Percentiles rank a stretch among this genome's conserved stretches.
These are phyloP conservation scores for Chalciporus piperatoides DNA, from an alignment of 1,284 basidiomycete genomes.

Conservation along the genomic window DNA sequence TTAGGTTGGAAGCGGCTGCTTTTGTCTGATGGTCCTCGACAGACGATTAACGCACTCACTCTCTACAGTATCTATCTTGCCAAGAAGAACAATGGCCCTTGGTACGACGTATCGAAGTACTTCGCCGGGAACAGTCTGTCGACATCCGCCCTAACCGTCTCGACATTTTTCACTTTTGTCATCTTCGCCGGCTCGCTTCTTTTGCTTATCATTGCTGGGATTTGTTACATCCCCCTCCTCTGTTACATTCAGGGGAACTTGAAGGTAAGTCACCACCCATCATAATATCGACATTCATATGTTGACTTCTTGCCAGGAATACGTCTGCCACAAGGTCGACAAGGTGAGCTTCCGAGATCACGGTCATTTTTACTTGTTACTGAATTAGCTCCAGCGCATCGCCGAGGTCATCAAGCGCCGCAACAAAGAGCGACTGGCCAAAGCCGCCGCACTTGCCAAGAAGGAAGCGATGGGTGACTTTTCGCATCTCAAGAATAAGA, in stretches of 20 bases:
- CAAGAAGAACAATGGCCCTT: slow-evolving; percentile 61
- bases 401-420: slow-evolving; percentile 90
- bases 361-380: slow-evolving; percentile 1
- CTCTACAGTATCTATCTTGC: slow-evolving; percentile 89
- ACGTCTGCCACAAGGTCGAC: slow-evolving; percentile 98
- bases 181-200: slow-evolving; percentile 85
- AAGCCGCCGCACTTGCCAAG: slow-evolving; percentile 80
- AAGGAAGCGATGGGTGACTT: slow-evolving; percentile 89
- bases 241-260: slow-evolving; percentile 95
- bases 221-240: slow-evolving; percentile 90
- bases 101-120: slow-evolving; percentile 69
- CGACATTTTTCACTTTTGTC: slow-evolving; percentile 87
- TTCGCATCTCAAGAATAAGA: slow-evolving; percentile 91
- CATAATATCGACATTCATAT: not conserved
- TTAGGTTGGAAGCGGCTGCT: slow-evolving; percentile 93
- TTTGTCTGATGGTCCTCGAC: slow-evolving; percentile 95
- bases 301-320: slow-evolving; percentile 61
- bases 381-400: slow-evolving; percentile 61
- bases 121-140: slow-evolving; percentile 67
- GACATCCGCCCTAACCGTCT: slow-evolving; percentile 80
- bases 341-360: slow-evolving; percentile 53
- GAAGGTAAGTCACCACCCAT: slow-evolving; percentile 52
- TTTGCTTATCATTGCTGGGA: slow-evolving; percentile 77
- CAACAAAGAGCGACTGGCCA: slow-evolving; percentile 81
- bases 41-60: slow-evolving; percentile 93